Evolutionary conservation across 2,329 filamentous ascomycete species (phyloP).

Genomic region (Paecilomyces sp.): DNA sequence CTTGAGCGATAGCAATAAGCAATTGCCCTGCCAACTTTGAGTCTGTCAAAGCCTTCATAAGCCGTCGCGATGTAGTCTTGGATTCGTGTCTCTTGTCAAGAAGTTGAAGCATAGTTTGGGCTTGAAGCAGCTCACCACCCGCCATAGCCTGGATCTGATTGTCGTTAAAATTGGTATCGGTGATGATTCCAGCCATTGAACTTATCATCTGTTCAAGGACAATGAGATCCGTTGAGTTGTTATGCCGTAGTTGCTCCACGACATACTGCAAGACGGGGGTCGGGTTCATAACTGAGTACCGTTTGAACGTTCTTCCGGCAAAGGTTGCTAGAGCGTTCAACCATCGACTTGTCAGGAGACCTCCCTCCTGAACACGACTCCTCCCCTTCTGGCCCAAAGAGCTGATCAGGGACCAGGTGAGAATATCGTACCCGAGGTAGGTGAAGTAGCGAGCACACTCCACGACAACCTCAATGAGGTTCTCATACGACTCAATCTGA

Average conservation of each 20-base stretch:
- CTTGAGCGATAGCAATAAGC: slow-evolving; percentile 84
- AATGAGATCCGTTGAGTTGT: slow-evolving; percentile 84
- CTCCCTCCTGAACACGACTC: slow-evolving; percentile 55
- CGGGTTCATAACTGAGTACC: slow-evolving; percentile 76
- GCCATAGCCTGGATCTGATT: slow-evolving; percentile 81
- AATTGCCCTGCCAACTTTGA: slow-evolving; percentile 73
- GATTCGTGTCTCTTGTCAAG: slow-evolving; percentile 76
- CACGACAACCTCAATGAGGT: slow-evolving; percentile 89
- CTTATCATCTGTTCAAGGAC: slow-evolving; percentile 84
- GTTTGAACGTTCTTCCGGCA: slow-evolving; percentile 79
- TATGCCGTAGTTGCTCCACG: slow-evolving; percentile 69
- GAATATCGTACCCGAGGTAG: slow-evolving; percentile 81
- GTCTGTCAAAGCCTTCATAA: slow-evolving; percentile 72
- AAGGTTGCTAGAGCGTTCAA: slow-evolving; percentile 84
- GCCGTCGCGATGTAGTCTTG: slow-evolving; percentile 65
- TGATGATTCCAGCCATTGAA: slow-evolving; percentile 88
- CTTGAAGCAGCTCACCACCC: slow-evolving; percentile 71
- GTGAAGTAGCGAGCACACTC: slow-evolving; percentile 94
- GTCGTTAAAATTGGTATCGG: slow-evolving; percentile 82
- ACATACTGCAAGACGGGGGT: slow-evolving; percentile 86
- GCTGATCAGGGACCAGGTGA: slow-evolving; percentile 87
- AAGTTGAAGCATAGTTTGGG: slow-evolving; percentile 71
- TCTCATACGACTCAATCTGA: slow-evolving; percentile 90
- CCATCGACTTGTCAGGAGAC: slow-evolving; percentile 82
- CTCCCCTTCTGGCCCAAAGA: slow-evolving; percentile 53